A percentile compares a stretch with the other conserved stretches of the same genome.
These are phyloP conservation scores for Boletus coccyginus DNA, from an alignment of 768 basidiomycete species.

Conservation along the genomic window DNA sequence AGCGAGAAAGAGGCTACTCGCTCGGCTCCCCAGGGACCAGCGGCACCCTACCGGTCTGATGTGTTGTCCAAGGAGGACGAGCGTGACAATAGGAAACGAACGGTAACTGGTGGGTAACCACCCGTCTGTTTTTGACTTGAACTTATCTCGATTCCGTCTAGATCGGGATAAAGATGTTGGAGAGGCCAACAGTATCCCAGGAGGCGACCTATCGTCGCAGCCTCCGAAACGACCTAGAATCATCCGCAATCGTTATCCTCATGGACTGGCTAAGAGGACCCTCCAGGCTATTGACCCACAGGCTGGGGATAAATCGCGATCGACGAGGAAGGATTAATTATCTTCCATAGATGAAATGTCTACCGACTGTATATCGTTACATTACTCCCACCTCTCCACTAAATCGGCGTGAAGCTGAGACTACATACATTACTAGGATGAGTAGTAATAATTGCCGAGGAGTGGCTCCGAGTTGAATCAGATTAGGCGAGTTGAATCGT, in stretches of 20 bases:
- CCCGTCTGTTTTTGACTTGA: neutral
- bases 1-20: conserved; percentile 54
- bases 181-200: conserved; percentile 34
- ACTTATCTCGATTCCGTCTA: conserved; percentile 23
- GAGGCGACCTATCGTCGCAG: conserved; percentile 38
- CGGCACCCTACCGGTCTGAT: conserved; percentile 45
- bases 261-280: conserved; percentile 54
- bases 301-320: conserved; percentile 53
- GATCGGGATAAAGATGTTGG: conserved; percentile 63
- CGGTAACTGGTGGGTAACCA: conserved; percentile 54
- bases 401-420: conserved; percentile 9
- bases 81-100: conserved; percentile 66
- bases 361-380: conserved; percentile 12
- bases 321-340: conserved; percentile 51
- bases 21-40: conserved; percentile 39
- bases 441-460: conserved; percentile 19
- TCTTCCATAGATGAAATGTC: conserved; percentile 3
- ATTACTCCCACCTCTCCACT: conserved; percentile 14
- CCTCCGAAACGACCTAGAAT: conserved; percentile 62
- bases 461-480: conserved; percentile 34
- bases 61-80: conserved; percentile 55
- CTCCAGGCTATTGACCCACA: conserved; percentile 58
- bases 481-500: conserved; percentile 51
- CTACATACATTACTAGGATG: conserved; percentile 19
- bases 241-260: conserved; percentile 50